Evolutionary conservation across 164 flowering plant genomes (phyloP).

Genomic region (grape (Vitis vinifera)): DNA sequence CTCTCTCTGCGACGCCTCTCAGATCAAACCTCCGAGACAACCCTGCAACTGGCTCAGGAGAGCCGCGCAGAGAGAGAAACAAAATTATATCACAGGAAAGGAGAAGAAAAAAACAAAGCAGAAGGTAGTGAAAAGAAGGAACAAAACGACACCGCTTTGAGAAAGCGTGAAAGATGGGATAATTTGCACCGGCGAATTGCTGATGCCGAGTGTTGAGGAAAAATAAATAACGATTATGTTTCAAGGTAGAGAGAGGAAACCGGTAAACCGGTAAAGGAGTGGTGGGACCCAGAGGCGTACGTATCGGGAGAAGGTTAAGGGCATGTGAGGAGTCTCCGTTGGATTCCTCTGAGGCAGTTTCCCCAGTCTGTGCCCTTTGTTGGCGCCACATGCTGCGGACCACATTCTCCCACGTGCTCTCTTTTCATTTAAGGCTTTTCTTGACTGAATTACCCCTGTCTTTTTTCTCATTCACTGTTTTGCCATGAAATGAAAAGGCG

Average conservation of each 20-base stretch:
- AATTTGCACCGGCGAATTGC: too few species aligned
- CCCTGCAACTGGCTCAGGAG: slow-evolving; percentile 9
- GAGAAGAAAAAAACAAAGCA: background rate
- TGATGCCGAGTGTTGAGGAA: too few species aligned
- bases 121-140: too few species aligned
- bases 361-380: background rate
- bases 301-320: background rate
- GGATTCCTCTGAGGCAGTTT: background rate
- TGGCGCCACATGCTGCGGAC: slow-evolving; percentile 11
- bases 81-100: background rate
- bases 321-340: too few species aligned
- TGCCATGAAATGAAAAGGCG: too few species aligned
- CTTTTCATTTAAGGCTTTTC: background rate
- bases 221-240: background rate
- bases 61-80: slow-evolving; percentile 28
- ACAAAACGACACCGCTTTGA: too few species aligned
- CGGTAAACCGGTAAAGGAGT: slow-evolving; percentile 9
- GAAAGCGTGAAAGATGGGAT: too few species aligned
- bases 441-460: too few species aligned
- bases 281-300: background rate
- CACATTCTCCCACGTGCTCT: slow-evolving; percentile 15
- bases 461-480: too few species aligned
- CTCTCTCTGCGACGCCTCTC: slow-evolving; percentile 24
- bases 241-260: slow-evolving; percentile 8
- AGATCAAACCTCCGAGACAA: background rate